Evolutionary conservation across 345 rosid species (phyloP).

Genomic region (Dovyalis caffra): DNA sequence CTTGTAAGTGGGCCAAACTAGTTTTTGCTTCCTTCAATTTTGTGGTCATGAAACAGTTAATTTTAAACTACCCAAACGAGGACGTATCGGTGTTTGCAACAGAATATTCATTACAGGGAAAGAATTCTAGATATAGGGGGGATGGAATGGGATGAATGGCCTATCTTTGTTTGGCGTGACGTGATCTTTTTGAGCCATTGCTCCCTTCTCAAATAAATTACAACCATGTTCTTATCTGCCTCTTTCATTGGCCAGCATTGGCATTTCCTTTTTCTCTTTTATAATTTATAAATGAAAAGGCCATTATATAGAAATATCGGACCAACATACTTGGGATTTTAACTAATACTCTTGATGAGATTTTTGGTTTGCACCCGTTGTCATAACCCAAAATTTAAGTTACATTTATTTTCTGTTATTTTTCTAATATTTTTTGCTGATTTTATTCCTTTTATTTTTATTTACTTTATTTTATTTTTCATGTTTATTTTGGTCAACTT

Average conservation of each 20-base stretch:
- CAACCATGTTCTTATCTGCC: background rate
- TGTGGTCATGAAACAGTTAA: background rate
- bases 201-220: slow-evolving; percentile 1
- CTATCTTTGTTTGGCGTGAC: slow-evolving; percentile 16
- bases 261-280: no score
- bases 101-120: background rate
- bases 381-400: no score
- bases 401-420: no score
- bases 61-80: background rate
- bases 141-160: slow-evolving; percentile 14
- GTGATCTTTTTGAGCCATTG: background rate
- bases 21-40: background rate
- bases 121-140: background rate
- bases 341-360: no score
- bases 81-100: background rate
- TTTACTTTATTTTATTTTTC: no score
- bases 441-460: no score
- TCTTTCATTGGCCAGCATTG: background rate
- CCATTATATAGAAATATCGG: no score
- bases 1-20: background rate
- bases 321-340: no score
- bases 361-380: no score
- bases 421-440: no score
- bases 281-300: no score
- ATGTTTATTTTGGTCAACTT: no score